Evolutionary conservation across 1,284 basidiomycete genomes (phyloP).

Genomic region (Tremellales sp.): DNA sequence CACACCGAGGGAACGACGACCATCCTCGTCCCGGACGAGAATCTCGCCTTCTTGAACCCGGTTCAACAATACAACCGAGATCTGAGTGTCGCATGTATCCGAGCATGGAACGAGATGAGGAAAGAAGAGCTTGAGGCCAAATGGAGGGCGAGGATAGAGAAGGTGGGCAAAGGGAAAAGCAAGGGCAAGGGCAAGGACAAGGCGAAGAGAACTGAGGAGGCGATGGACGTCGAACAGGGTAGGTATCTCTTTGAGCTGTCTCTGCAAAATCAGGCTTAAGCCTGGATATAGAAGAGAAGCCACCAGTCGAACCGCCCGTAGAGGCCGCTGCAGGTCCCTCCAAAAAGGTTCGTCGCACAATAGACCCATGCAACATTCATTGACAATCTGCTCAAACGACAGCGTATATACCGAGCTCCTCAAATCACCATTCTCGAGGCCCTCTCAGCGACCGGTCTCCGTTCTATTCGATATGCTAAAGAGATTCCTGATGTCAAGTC

Average conservation of each 20-base stretch:
- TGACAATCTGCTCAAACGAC: background rate
- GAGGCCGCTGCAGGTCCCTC: conserved; percentile 24
- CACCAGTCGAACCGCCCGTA: background rate
- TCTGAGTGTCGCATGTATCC: conserved; percentile 83
- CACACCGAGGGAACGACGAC: conserved; percentile 82
- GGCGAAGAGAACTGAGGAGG: conserved; percentile 22
- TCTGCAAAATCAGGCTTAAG: background rate
- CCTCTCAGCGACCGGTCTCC: conserved; percentile 89
- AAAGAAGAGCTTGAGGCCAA: conserved; percentile 58
- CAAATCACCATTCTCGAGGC: conserved; percentile 88
- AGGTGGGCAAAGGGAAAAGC: conserved; percentile 34
- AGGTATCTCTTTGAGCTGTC: background rate
- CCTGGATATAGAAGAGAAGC: background rate
- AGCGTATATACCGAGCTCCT: conserved; percentile 54
- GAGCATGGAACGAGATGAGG: conserved; percentile 65
- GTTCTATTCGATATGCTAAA: conserved; percentile 95
- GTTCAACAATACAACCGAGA: conserved; percentile 99
- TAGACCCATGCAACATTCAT: background rate
- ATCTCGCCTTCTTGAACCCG: conserved; percentile 91
- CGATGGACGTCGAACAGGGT: conserved; percentile 10
- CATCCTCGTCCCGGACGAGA: conserved; percentile 69
- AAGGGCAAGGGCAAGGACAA: conserved; percentile 13
- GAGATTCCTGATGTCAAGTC: conserved; percentile 90
- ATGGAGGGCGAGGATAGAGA: conserved; percentile 49
- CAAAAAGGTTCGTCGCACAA: conserved; percentile 1